Evolutionary conservation across 2,329 filamentous ascomycete genomes (phyloP).

Genomic region (Tolypocladium endophyticum): DNA sequence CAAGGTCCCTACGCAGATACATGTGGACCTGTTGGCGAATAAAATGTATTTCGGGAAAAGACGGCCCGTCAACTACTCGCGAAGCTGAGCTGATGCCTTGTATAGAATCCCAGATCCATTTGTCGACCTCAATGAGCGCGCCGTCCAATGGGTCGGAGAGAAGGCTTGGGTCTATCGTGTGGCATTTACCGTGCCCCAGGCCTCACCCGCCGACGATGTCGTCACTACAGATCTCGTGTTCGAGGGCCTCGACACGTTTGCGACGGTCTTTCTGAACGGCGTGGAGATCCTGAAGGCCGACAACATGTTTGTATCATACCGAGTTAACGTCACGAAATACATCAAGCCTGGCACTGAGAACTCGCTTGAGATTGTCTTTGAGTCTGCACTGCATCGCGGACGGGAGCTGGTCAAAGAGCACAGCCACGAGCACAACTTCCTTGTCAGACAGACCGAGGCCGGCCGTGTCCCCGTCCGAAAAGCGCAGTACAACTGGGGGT

Average conservation of each 20-base stretch:
- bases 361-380: slow-evolving; percentile 45
- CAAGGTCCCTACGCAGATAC: slow-evolving; percentile 24
- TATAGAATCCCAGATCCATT: slow-evolving; percentile 44
- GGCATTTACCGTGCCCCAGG: slow-evolving; percentile 11
- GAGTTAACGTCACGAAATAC: slow-evolving; percentile 36
- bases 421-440: slow-evolving; percentile 39
- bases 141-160: slow-evolving; percentile 51
- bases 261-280: slow-evolving; percentile 45
- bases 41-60: neutral
- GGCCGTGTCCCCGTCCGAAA: slow-evolving; percentile 35
- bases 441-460: slow-evolving; percentile 35
- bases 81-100: neutral
- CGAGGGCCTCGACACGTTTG: slow-evolving; percentile 54
- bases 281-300: slow-evolving; percentile 41
- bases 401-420: slow-evolving; percentile 40
- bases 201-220: slow-evolving; percentile 2
- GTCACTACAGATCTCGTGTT: slow-evolving; percentile 38
- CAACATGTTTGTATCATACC: slow-evolving; percentile 55
- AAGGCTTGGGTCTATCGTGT: slow-evolving; percentile 47
- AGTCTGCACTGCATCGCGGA: slow-evolving; percentile 40
- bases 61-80: neutral
- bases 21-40: slow-evolving; percentile 23
- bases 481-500: slow-evolving; percentile 61
- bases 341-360: slow-evolving; percentile 27
- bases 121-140: slow-evolving; percentile 49